These are phyloP conservation scores for Gloeophyllum trabeum DNA, from an alignment of 768 basidiomycete species.

Conservation along the genomic window DNA sequence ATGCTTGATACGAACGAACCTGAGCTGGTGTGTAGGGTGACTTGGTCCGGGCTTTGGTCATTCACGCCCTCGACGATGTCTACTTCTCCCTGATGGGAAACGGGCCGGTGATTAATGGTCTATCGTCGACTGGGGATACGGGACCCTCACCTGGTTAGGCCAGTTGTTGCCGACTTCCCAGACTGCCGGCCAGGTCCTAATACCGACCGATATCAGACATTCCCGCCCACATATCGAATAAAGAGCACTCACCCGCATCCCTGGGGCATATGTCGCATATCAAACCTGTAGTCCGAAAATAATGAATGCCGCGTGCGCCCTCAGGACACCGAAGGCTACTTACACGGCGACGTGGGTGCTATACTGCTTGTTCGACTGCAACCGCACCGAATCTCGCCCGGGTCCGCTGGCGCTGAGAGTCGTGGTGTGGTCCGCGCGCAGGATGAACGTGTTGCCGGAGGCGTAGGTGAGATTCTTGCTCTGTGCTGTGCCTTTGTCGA, in stretches of 20 bases:
- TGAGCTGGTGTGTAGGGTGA: constrained; percentile 15
- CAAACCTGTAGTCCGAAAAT: constrained; percentile 9
- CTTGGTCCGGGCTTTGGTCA: constrained; percentile 9
- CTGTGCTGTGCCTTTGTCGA: constrained; percentile 11
- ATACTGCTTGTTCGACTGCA: constrained; percentile 12
- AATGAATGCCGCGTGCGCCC: too few species aligned
- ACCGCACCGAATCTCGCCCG: constrained; percentile 16
- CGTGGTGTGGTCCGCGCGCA: constrained; percentile 14
- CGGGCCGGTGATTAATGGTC: background rate
- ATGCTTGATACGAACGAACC: too few species aligned
- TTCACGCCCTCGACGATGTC: constrained; percentile 18
- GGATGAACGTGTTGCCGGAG: constrained; percentile 11
- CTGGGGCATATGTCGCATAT: constrained; percentile 17
- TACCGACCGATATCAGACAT: background rate
- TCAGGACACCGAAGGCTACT: constrained; percentile 1
- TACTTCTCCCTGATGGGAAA: constrained; percentile 10
- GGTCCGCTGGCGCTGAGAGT: constrained; percentile 10
- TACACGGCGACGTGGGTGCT: constrained; percentile 13
- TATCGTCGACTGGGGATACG: background rate
- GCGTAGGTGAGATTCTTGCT: constrained; percentile 14
- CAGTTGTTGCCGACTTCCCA: constrained; percentile 12
- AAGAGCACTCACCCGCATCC: constrained; percentile 12
- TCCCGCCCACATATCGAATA: too few species aligned
- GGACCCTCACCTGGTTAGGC: constrained; percentile 11
- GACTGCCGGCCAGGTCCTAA: constrained; percentile 17